A percentile compares a stretch with the other conserved stretches of the same genome.
phyloP scores from a whole-genome alignment of 768 basidiomycete genomes.

The Sistotremastrum suecicum region DNA sequence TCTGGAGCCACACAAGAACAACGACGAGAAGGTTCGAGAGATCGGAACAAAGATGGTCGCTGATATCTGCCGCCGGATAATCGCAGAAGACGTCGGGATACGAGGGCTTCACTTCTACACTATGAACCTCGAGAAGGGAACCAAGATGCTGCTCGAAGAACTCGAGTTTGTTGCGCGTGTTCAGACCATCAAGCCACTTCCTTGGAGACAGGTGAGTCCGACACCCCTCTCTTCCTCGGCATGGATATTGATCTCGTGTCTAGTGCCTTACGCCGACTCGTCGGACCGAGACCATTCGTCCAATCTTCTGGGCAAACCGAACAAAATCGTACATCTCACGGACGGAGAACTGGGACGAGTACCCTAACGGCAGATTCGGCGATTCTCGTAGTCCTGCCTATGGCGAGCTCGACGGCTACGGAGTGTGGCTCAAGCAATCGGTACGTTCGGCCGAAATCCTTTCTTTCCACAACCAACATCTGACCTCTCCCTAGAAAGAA shows the following conservation, averaged over 20 bases:
- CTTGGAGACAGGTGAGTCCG: slow-evolving; percentile 78
- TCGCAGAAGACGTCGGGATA: slow-evolving; percentile 68
- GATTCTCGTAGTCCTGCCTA: slow-evolving; percentile 96
- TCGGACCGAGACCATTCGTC: slow-evolving; percentile 84
- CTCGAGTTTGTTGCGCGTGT: slow-evolving; percentile 75
- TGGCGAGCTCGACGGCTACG: slow-evolving; percentile 95
- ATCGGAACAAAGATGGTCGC: slow-evolving; percentile 91
- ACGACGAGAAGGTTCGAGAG: slow-evolving; percentile 86
- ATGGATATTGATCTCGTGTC: slow-evolving; percentile 5
- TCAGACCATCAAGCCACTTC: slow-evolving; percentile 87
- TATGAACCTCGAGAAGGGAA: slow-evolving; percentile 93
- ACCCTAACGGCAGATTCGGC: slow-evolving; percentile 97
- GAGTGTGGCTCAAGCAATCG: slow-evolving; percentile 81
- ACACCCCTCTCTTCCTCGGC: slow-evolving; percentile 1
- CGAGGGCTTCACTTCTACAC: slow-evolving; percentile 92
- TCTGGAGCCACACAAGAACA: slow-evolving; percentile 75
- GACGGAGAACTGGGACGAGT: slow-evolving; percentile 99
- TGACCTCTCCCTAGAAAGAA: slow-evolving; percentile 43
- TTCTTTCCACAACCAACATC: slow-evolving; percentile 4
- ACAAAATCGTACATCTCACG: slow-evolving; percentile 89
- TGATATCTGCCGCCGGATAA: slow-evolving; percentile 82
- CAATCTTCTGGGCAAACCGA: slow-evolving; percentile 98
- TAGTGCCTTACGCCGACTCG: slow-evolving; percentile 87
- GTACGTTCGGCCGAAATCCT: slow-evolving; percentile 24
- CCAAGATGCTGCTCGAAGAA: slow-evolving; percentile 90